Conservation (phyloP, 106 monocot genomes). For the Allium cepa region DNA sequence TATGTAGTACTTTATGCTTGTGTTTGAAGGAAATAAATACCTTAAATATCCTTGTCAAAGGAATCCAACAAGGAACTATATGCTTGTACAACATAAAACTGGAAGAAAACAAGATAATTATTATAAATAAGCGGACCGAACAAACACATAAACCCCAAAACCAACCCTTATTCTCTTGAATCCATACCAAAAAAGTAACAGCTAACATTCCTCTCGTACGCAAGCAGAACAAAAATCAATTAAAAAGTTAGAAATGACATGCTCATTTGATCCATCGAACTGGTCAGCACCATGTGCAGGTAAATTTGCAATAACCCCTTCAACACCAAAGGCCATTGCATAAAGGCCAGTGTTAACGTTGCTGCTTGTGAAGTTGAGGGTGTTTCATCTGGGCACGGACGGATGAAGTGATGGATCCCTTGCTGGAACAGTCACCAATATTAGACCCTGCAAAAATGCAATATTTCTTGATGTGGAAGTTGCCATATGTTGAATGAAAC, state of each 20-base stretch:
- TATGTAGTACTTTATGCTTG: too few species aligned
- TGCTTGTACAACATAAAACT: slow-evolving; percentile 5
- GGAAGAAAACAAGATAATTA: not conserved
- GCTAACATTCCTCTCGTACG: slow-evolving; percentile 16
- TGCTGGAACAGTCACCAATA: slow-evolving; percentile 21
- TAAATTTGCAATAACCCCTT: slow-evolving; percentile 17
- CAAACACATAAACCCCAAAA: slow-evolving; percentile 12
- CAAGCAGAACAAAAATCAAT: slow-evolving; percentile 26
- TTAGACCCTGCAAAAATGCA: slow-evolving; percentile 1
- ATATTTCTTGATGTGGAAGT: too few species aligned
- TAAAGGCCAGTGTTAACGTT: slow-evolving; percentile 14
- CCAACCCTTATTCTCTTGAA: slow-evolving; percentile 23
- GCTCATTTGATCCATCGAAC: slow-evolving; percentile 6
- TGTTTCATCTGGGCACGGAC: not conserved
- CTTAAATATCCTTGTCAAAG: slow-evolving; percentile 24
- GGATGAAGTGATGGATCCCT: slow-evolving; percentile 6
- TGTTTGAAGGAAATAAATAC: not conserved
- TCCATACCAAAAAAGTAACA: slow-evolving; percentile 24
- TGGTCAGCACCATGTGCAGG: slow-evolving; percentile 26
- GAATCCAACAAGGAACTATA: slow-evolving; percentile 16
- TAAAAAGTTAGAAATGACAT: slow-evolving; percentile 18
- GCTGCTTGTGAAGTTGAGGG: slow-evolving; percentile 15
- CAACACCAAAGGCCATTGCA: slow-evolving; percentile 18
- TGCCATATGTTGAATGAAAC: too few species aligned
- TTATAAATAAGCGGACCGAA: not conserved